A percentile compares a stretch with the other conserved stretches of the same genome.
Conservation (phyloP, 1,284 basidiomycete species). For the Austropuccinia psidii region DNA sequence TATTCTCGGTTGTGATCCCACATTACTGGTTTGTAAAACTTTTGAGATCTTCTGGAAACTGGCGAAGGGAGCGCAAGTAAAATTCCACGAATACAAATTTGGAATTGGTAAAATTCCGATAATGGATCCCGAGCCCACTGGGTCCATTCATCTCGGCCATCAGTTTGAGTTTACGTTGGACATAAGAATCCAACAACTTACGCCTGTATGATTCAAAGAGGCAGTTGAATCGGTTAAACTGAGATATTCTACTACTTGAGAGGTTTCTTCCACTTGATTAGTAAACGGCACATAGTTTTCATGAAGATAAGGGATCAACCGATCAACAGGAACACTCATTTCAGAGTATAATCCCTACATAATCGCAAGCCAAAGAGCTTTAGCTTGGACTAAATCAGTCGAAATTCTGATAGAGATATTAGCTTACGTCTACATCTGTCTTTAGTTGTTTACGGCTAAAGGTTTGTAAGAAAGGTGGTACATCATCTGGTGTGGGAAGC, state of each 20-base stretch:
- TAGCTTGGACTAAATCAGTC: neutral
- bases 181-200: neutral
- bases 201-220: neutral
- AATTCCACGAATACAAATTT: slow-evolving; percentile 2
- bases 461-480: slow-evolving; percentile 39
- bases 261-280: slow-evolving; percentile 65
- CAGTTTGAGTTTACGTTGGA: neutral
- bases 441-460: slow-evolving; percentile 39
- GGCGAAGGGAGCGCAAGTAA: slow-evolving; percentile 14
- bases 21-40: neutral
- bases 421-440: slow-evolving; percentile 27
- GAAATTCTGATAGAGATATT: neutral
- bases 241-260: slow-evolving; percentile 64
- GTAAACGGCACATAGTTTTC: slow-evolving; percentile 86
- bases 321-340: slow-evolving; percentile 78
- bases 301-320: slow-evolving; percentile 82
- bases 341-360: slow-evolving; percentile 66
- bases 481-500: slow-evolving; percentile 32
- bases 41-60: neutral
- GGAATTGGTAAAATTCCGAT: slow-evolving; percentile 14
- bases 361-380: neutral
- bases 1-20: neutral
- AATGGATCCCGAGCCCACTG: slow-evolving; percentile 7
- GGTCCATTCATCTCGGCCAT: neutral
- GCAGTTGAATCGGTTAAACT: slow-evolving; percentile 69